Base-by-base conservation (phyloP, 2,329 filamentous ascomycete species). In the Coniella lustricola region DNA sequence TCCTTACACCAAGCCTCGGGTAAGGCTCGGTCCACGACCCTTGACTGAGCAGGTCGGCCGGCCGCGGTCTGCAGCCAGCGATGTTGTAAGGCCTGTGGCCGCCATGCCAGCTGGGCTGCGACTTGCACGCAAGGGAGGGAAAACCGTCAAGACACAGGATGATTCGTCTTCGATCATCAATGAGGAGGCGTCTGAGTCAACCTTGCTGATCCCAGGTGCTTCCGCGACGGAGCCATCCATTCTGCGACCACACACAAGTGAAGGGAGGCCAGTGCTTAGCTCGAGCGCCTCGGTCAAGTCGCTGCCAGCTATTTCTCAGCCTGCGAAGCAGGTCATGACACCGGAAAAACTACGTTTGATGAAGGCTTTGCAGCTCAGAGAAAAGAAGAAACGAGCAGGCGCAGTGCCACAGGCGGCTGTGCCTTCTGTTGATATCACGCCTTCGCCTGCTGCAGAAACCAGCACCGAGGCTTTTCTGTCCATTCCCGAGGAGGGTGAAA, bases 281-380 rank as follows among this genome's bases (percentile, higher is more conserved):
- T 73, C 74, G 18, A 69, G 69, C 29, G 62, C 68, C 21, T 68
- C 71, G 33, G 62, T 68, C 36, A 71, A 71, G 51, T 65, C 69
- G 17, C 56, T 62, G 33, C 54, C 64, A 29, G 62, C 67, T 25
- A 55, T 47, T 48, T 49, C 71, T 48, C 57, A 66, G 31, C 43
- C 60, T 44, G 54, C 61, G 60, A 60, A 72, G 58, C 62, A 68
- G 65, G 58, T 73, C 64, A 85, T 94, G 59, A 89, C 88, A 1
- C 87, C 88, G 1, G 93, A 98, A 65, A 97, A 94, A 69, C 82
- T 87, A 52, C 79, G 93, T 47, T 72, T 98, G 54, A 90, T 95
- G 87, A 96, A 94, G 69, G 93, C 93, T 7, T 77, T 96, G 69
- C 87, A 96, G 65, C 67, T 96, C 57, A 79, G 91, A 45, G 93